Evolutionary conservation across 129 eudicot genomes (phyloP).

Genomic region (Erigeron canadensis): DNA sequence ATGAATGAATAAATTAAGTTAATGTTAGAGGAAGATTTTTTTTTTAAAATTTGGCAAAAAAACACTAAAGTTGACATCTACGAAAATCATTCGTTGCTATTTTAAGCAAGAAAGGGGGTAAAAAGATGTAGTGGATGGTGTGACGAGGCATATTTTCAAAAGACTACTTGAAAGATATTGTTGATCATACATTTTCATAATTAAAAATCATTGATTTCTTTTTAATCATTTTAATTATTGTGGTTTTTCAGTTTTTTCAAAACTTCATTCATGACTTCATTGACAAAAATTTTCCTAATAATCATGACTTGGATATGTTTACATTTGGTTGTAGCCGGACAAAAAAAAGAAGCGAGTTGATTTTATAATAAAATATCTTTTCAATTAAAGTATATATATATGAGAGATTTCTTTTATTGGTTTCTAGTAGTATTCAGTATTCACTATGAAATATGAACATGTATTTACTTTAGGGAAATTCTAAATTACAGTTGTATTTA

Average conservation of each 20-base stretch:
- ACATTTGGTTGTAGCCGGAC: background rate
- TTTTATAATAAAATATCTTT: background rate
- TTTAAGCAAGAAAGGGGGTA: background rate
- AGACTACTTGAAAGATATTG: background rate
- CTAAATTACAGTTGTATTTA: too few relatives aligned
- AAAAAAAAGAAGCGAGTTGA: background rate
- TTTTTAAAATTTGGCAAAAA: background rate
- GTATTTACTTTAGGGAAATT: too few relatives aligned
- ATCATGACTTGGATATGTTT: slow-evolving; percentile 12
- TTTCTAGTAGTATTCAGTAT: too few relatives aligned
- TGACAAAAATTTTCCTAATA: slow-evolving; percentile 12
- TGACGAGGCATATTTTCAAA: background rate
- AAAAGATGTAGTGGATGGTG: background rate
- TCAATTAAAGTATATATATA: too few relatives aligned
- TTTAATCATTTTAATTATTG: slow-evolving; percentile 22
- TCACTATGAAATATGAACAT: too few relatives aligned
- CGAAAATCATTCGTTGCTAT: background rate
- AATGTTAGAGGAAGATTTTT: too few relatives aligned
- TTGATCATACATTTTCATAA: slow-evolving; percentile 11
- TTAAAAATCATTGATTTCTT: slow-evolving; percentile 28
- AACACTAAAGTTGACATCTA: background rate
- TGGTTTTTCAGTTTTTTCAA: slow-evolving; percentile 23
- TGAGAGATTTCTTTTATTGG: too few relatives aligned
- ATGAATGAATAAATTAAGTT: too few relatives aligned
- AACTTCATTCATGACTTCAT: slow-evolving; percentile 24